phyloP scores from a whole-genome alignment of 495 filamentous ascomycete species.

The Penicillium goetzii region DNA sequence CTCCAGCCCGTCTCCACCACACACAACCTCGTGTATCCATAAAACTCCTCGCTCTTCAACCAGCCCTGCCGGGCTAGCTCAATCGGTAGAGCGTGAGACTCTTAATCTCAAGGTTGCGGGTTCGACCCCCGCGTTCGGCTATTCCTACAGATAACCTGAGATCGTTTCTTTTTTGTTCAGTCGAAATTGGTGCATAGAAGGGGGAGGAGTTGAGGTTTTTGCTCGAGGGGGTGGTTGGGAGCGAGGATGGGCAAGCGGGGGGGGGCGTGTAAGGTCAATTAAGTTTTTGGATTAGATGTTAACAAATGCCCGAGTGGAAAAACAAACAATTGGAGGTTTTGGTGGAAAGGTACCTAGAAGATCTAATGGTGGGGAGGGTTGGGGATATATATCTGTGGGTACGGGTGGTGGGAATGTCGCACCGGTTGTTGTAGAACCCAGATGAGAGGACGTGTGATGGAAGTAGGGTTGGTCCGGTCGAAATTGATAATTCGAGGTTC shows the following conservation, averaged over 20 bases:
- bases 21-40: neutral
- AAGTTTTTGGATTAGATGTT: neutral
- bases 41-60: conserved; percentile 9
- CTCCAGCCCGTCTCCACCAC: neutral
- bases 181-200: too few relatives aligned
- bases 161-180: conserved; percentile 31
- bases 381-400: too few relatives aligned
- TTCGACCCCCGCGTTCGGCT: conserved; percentile 59
- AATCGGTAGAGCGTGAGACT: conserved; percentile 86
- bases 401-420: too few relatives aligned
- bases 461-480: too few relatives aligned
- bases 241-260: neutral
- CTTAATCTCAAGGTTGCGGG: conserved; percentile 76
- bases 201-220: neutral
- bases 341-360: too few relatives aligned
- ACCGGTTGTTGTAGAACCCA: too few relatives aligned
- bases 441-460: too few relatives aligned
- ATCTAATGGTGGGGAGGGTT: too few relatives aligned
- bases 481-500: too few relatives aligned
- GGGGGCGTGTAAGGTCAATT: neutral
- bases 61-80: conserved; percentile 64
- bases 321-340: too few relatives aligned
- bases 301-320: too few relatives aligned
- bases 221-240: neutral
- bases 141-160: conserved; percentile 32